Conservation (phyloP, 345 rosid genomes). For the Diplotaxis tenuifolia region DNA sequence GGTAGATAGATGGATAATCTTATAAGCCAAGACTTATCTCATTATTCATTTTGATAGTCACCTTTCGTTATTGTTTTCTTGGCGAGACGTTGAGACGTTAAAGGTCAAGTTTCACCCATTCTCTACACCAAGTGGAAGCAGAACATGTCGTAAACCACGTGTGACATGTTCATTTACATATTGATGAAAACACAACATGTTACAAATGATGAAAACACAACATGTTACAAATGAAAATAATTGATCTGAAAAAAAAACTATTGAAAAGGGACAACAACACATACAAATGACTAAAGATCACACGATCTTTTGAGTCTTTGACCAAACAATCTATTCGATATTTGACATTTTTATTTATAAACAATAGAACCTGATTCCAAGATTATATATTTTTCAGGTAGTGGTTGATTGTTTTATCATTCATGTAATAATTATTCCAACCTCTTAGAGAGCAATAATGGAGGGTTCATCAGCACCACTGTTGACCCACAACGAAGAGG, state of each 20-base stretch:
- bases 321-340: background rate
- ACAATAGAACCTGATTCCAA: background rate
- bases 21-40: slow-evolving; percentile 32
- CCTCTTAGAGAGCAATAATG: background rate
- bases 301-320: background rate
- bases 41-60: slow-evolving; percentile 5
- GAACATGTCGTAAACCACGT: background rate
- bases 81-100: slow-evolving; percentile 11
- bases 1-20: slow-evolving; percentile 33
- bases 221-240: too few relatives aligned
- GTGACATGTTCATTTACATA: background rate
- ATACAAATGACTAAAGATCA: too few relatives aligned
- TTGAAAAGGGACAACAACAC: too few relatives aligned
- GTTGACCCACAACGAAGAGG: background rate
- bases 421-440: background rate
- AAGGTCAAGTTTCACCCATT: slow-evolving; percentile 11
- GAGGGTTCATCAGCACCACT: background rate
- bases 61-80: background rate
- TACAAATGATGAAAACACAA: too few relatives aligned
- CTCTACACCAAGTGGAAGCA: slow-evolving; percentile 15
- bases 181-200: too few relatives aligned
- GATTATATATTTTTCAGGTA: background rate
- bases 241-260: too few relatives aligned
- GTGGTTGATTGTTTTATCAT: background rate
- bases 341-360: background rate